Evolutionary conservation across 495 filamentous ascomycete species (phyloP), one percentile per base, ranked within the genome.

Genomic region (Aspergillus asperescens): DNA sequence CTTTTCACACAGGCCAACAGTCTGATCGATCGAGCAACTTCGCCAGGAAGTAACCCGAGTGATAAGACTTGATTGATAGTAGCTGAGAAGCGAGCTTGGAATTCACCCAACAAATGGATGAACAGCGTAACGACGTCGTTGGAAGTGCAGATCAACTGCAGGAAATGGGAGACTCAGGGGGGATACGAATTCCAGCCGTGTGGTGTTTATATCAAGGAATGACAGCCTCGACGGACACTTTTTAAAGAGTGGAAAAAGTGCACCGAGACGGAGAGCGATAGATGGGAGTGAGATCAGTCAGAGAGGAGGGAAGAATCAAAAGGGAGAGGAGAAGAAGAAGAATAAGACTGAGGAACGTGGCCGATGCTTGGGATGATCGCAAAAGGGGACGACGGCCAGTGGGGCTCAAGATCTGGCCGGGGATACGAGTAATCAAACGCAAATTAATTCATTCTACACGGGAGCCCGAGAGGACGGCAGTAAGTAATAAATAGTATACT

Each of bases 141-240:
- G 27, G 54, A 58, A 20, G 39, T 27, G 60, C 70, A 73, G 68
- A 63, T 73, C 70, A 61, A 73, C 70, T 73, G 70, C 60, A 52
- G 62, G 31, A 62, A 43, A 51, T 49, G 18, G 34, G 27, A 35
- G 5, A n/a, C 42, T 32, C 16, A 44, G 32, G 29, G 57, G 42
- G 43, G 45, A 27, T 64, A 56, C 54, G 57, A 50, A 58, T 46
- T 52, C 59, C 55, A 56, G 51, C 50, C 43, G 50, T 52, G 40
- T 52, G 18, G 22, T 47, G 49, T 55, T 54, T 52, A 25, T 27
- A 46, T 40, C 56, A 71, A 74, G 54, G 71, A 74, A 62, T 67
- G 71, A 71, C 69, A 65, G 64, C 62, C 71, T 41, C 42, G 52
- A 52, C 40, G 55, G 48, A 44, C 56, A 63, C 66, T 66, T 64